These are phyloP conservation scores for Rhizopus arrhizus DNA, from an alignment of 371 early-diverging fungal species.

Conservation along the genomic window DNA sequence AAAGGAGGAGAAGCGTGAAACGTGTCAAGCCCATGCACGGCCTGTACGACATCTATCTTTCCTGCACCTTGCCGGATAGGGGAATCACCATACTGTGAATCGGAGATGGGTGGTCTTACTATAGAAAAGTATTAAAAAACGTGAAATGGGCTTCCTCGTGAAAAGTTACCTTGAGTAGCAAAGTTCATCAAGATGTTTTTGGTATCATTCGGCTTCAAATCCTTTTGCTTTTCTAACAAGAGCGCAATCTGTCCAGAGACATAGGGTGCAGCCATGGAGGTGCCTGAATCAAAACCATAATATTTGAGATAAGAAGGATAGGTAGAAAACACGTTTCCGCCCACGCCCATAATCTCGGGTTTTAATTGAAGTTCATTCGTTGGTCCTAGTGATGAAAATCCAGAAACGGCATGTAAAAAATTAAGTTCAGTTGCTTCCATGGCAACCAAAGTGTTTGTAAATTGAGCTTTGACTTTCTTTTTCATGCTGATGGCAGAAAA, in stretches of 20 bases:
- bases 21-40: conserved; percentile 49
- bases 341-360: conserved; percentile 69
- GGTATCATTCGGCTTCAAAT: conserved; percentile 24
- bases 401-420: conserved; percentile 19
- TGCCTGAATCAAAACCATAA: conserved; percentile 68
- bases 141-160: neutral
- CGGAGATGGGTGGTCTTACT: conserved; percentile 34
- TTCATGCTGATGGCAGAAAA: conserved; percentile 2
- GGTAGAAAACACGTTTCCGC: conserved; percentile 72
- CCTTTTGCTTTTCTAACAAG: conserved; percentile 28
- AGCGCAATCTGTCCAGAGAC: conserved; percentile 66
- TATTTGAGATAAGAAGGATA: conserved; percentile 37
- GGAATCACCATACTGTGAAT: conserved; percentile 34
- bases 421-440: conserved; percentile 16
- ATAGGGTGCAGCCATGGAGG: conserved; percentile 66
- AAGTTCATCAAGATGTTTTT: conserved; percentile 35
- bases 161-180: conserved; percentile 39
- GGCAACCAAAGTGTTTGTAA: conserved; percentile 27
- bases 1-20: conserved; percentile 61
- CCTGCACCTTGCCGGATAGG: conserved; percentile 71
- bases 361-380: conserved; percentile 50
- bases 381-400: conserved; percentile 52
- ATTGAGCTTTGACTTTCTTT: conserved; percentile 16
- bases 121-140: neutral
- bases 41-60: conserved; percentile 62